These are phyloP conservation scores for Pochonia chlamydosporia DNA, from an alignment of 2,329 filamentous ascomycete genomes.

Conservation along the genomic window DNA sequence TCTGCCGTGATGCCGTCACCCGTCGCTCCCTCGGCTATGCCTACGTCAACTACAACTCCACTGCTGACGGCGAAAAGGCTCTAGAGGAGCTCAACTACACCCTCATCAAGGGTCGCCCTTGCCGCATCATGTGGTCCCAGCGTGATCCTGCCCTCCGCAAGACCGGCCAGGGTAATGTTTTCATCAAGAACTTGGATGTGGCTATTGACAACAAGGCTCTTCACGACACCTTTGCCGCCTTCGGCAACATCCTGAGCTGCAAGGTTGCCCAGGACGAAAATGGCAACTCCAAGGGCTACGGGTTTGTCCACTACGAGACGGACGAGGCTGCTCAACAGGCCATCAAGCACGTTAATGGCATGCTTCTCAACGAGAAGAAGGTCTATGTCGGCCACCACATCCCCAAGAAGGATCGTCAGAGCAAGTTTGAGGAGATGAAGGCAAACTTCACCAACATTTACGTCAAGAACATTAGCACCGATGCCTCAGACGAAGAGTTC, in stretches of 20 bases:
- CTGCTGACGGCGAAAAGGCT: conserved; percentile 91
- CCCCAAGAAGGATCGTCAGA: conserved; percentile 99
- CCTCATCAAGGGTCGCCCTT: conserved; percentile 95
- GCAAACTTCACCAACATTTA: conserved; percentile 99
- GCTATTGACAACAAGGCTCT: conserved; percentile 99
- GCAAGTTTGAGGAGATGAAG: conserved; percentile 99
- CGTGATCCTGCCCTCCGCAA: conserved; percentile 98
- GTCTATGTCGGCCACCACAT: conserved; percentile 99
- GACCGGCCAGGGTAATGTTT: conserved; percentile 98
- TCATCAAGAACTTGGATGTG: conserved; percentile 99
- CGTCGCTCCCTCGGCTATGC: conserved; percentile 98
- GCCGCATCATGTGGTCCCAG: conserved; percentile 99
- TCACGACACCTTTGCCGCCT: conserved; percentile 97
- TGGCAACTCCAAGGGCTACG: conserved; percentile 96
- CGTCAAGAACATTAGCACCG: conserved; percentile 91
- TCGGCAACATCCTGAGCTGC: conserved; percentile 98
- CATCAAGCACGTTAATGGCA: conserved; percentile 99
- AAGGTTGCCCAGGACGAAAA: conserved; percentile 98
- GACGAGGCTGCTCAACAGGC: conserved; percentile 94
- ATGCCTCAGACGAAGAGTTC: conserved; percentile 91
- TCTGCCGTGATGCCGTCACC: conserved; percentile 98
- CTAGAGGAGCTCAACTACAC: conserved; percentile 99
- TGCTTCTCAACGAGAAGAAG: conserved; percentile 99
- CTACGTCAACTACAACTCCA: conserved; percentile 99
- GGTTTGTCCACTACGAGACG: conserved; percentile 99